A percentile compares a stretch with the other conserved stretches of the same genome.
Evolutionary conservation across 208 protist genomes (phyloP).

Genomic region (Naegleria lovaniensis): DNA sequence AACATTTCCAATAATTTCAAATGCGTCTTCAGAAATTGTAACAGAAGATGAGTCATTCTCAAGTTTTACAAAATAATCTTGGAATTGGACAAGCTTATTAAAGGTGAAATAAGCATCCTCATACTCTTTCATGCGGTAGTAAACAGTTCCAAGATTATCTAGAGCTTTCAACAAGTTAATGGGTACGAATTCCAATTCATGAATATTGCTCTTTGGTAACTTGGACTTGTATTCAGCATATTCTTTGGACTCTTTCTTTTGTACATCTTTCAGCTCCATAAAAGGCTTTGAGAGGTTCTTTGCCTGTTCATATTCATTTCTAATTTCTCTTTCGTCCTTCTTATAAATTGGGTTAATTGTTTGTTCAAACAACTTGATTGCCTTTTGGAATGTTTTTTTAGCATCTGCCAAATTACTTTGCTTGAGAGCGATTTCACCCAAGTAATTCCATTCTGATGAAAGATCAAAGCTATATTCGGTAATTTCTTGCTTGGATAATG

Average conservation of each 20-base stretch:
- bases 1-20: not conserved
- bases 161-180: not conserved
- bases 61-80: not conserved
- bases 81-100: not conserved
- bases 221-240: not conserved
- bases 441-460: not conserved
- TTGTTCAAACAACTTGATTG: not conserved
- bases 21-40: not conserved
- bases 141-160: not conserved
- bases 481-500: not conserved
- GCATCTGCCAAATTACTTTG: not conserved
- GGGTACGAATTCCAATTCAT: not conserved
- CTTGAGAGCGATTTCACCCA: not conserved
- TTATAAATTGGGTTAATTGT: not conserved
- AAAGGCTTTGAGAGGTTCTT: not conserved
- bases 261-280: not conserved
- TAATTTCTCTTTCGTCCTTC: not conserved
- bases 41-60: not conserved
- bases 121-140: not conserved
- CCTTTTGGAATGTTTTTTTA: conserved; percentile 7
- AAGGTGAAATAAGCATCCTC: not conserved
- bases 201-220: not conserved
- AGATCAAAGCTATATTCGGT: not conserved
- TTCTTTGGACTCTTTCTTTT: not conserved
- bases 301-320: not conserved